phyloP scores from a whole-genome alignment of 306 rosid genomes.

The Cucumis sativus region Cucumber_9930_V3 NC_026656.2:16104501-16105000 shows the following conservation, averaged over 20 bases:
- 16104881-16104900: slow-evolving; percentile 82
- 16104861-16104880: slow-evolving; percentile 79
- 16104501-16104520: background rate
- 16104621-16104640: background rate
- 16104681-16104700: background rate
- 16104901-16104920: slow-evolving; percentile 90
- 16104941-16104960: slow-evolving; percentile 96
- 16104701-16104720: slow-evolving; percentile 41
- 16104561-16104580: background rate
- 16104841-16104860: slow-evolving; percentile 91
- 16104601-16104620: background rate
- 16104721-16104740: slow-evolving; percentile 57
- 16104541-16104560: background rate
- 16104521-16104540: background rate
- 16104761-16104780: slow-evolving; percentile 27
- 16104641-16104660: slow-evolving; percentile 1
- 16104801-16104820: slow-evolving; percentile 75
- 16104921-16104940: slow-evolving; percentile 97
- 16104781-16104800: slow-evolving; percentile 27
- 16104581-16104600: background rate
- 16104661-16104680: background rate
- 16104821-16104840: slow-evolving; percentile 82
- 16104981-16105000: slow-evolving; percentile 2
- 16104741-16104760: slow-evolving; percentile 28
- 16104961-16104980: slow-evolving; percentile 99